Percentiles rank a stretch among this genome's conserved stretches.
Conservation (phyloP, 768 basidiomycete genomes). For the Boletus eberwhitei region DNA sequence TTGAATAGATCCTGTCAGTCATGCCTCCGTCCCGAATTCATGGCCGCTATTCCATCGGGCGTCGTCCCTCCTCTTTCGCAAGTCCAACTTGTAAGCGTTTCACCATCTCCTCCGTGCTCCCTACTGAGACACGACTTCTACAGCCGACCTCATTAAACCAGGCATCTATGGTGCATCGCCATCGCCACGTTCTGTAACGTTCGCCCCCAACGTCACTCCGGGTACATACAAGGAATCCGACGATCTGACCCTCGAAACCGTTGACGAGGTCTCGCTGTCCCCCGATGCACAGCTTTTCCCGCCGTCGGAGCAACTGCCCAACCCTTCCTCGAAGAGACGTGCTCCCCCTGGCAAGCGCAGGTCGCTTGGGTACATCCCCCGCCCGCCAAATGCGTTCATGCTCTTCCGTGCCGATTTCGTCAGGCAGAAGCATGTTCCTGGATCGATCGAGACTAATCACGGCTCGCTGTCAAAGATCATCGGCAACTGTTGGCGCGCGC, state of each 20-base stretch:
- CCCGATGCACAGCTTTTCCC: conserved; percentile 49
- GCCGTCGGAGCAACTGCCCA: conserved; percentile 42
- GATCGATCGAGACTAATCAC: conserved; percentile 49
- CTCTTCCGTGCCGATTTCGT: conserved; percentile 37
- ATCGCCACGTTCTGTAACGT: conserved; percentile 51
- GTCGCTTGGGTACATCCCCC: conserved; percentile 43
- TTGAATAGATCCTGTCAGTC: conserved; percentile 14
- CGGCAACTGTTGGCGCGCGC: conserved; percentile 59
- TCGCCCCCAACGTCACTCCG: conserved; percentile 62
- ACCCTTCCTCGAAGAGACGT: conserved; percentile 43
- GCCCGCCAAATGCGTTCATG: conserved; percentile 35
- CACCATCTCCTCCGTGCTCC: neutral
- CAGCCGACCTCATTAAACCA: conserved; percentile 43
- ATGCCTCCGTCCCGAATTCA: conserved; percentile 22
- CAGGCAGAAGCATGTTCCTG: conserved; percentile 46
- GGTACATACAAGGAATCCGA: conserved; percentile 43
- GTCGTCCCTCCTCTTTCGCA: conserved; percentile 41
- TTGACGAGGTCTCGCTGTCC: conserved; percentile 31
- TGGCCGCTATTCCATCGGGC: conserved; percentile 31
- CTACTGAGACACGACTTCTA: neutral
- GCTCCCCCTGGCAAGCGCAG: conserved; percentile 60
- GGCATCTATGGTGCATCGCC: conserved; percentile 49
- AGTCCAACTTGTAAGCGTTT: conserved; percentile 19
- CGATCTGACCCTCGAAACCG: conserved; percentile 19
- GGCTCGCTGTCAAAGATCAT: conserved; percentile 50